These are phyloP conservation scores for Magnaporthales sp. DNA, from an alignment of 2,329 filamentous ascomycete species.

Conservation along the genomic window DNA sequence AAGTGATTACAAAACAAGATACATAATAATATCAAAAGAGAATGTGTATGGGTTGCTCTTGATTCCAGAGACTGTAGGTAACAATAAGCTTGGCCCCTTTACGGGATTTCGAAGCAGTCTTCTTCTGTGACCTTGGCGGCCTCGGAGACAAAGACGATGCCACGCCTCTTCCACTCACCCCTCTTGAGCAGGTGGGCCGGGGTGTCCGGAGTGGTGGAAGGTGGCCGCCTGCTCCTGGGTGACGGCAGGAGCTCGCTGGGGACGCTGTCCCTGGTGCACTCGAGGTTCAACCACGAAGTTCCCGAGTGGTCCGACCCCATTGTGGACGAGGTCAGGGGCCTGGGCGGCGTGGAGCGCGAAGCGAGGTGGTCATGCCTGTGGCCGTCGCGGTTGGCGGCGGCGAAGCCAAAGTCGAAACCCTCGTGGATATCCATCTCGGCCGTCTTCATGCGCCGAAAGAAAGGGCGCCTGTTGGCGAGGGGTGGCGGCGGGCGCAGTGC, in stretches of 20 bases:
- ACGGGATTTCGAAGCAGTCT: constrained; percentile 16
- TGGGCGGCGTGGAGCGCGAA: constrained; percentile 10
- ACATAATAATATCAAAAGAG: not conserved
- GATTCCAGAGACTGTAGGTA: not conserved
- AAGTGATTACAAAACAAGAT: constrained; percentile 1
- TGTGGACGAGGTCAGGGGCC: constrained; percentile 7
- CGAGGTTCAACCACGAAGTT: not conserved
- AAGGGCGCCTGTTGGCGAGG: constrained; percentile 1
- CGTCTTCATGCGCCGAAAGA: constrained; percentile 2
- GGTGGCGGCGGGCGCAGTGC: constrained; percentile 8
- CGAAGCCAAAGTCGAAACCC: constrained; percentile 25
- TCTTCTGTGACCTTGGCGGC: constrained; percentile 15
- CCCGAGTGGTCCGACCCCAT: constrained; percentile 8
- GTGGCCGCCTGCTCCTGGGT: constrained; percentile 9
- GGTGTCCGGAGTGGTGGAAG: constrained; percentile 11
- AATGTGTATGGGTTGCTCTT: not conserved
- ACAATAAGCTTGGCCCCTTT: not conserved
- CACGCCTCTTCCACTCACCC: constrained; percentile 26
- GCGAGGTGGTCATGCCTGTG: constrained; percentile 3
- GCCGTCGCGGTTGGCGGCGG: not conserved
- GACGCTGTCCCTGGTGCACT: constrained; percentile 1
- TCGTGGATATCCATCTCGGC: constrained; percentile 17
- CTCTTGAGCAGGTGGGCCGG: constrained; percentile 21
- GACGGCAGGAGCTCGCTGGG: constrained; percentile 4
- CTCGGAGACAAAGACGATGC: constrained; percentile 21